Evolutionary conservation across 2,329 filamentous ascomycete species (phyloP).

Genomic region (Aureobasidium leucospermi): DNA sequence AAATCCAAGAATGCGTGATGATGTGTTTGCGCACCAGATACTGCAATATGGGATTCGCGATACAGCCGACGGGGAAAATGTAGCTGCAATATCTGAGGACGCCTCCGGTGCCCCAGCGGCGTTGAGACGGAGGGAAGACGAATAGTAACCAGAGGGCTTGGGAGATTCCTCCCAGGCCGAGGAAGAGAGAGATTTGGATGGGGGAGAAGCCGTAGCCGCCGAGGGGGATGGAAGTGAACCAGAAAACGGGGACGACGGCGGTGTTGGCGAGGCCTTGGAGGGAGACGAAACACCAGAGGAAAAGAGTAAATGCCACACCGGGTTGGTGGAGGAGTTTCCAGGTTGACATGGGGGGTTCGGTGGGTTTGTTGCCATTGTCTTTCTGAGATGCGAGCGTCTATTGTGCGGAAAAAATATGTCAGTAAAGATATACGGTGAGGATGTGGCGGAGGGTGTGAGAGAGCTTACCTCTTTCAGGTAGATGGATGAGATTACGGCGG

Average conservation of each 20-base stretch:
- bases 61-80: constrained; percentile 60
- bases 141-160: constrained; percentile 67
- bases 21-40: constrained; percentile 45
- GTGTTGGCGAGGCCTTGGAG: constrained; percentile 66
- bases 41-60: constrained; percentile 47
- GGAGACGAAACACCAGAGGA: constrained; percentile 59
- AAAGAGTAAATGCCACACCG: constrained; percentile 59
- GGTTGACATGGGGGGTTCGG: constrained; percentile 36
- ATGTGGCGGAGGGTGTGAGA: background rate
- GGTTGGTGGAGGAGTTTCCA: constrained; percentile 53
- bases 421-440: background rate
- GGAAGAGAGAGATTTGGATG: constrained; percentile 57
- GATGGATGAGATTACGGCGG: constrained; percentile 45
- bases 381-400: constrained; percentile 2
- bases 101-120: constrained; percentile 56
- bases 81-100: constrained; percentile 53
- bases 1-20: constrained; percentile 50
- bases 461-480: constrained; percentile 52
- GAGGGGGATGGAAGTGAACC: constrained; percentile 53
- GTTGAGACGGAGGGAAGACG: constrained; percentile 61
- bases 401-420: background rate
- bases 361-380: constrained; percentile 17
- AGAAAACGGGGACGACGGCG: constrained; percentile 60
- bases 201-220: constrained; percentile 61
- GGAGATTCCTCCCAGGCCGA: constrained; percentile 56